A percentile compares a stretch with the other conserved stretches of the same genome.
These are phyloP conservation scores for Neurospora sp. DNA, from an alignment of 495 filamentous ascomycete species.

Conservation along the genomic window DNA sequence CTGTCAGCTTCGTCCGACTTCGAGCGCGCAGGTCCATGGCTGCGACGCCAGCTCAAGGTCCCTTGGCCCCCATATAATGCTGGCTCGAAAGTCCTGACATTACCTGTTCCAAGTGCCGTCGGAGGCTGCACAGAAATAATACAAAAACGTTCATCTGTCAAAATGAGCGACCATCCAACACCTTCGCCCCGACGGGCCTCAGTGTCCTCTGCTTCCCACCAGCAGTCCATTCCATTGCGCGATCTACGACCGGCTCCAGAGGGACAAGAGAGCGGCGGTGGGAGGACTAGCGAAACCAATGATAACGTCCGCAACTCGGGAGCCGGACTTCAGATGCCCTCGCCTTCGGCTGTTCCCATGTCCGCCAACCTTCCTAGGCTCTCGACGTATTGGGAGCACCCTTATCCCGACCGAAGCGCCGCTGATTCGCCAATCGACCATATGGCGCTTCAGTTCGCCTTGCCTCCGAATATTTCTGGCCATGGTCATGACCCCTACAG, in stretches of 20 bases:
- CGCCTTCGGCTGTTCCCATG: conserved; percentile 24
- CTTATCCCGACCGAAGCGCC: conserved; percentile 20
- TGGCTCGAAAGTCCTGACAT: no score
- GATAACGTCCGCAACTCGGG: conserved; percentile 19
- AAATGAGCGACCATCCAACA: conserved; percentile 17
- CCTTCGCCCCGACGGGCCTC: conserved; percentile 22
- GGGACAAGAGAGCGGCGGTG: conserved; percentile 19
- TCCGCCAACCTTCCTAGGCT: conserved; percentile 32
- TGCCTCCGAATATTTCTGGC: conserved; percentile 34
- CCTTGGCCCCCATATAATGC: conserved; percentile 14
- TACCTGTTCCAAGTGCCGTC: not conserved
- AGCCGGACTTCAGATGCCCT: conserved; percentile 2
- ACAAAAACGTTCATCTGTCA: not conserved
- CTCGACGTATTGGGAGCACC: conserved; percentile 39
- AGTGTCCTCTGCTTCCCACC: conserved; percentile 23
- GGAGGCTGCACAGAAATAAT: not conserved
- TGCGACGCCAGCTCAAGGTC: not conserved
- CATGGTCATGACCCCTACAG: conserved; percentile 24
- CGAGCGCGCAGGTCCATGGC: not conserved
- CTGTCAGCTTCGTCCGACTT: not conserved
- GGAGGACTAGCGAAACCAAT: conserved; percentile 19
- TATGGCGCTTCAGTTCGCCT: conserved; percentile 36
- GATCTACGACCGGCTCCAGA: conserved; percentile 59
- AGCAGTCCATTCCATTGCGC: conserved; percentile 74
- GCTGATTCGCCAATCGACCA: conserved; percentile 34